Evolutionary conservation across 805 yeast species (phyloP).

Genomic region (Myxozyma sirexii): DNA sequence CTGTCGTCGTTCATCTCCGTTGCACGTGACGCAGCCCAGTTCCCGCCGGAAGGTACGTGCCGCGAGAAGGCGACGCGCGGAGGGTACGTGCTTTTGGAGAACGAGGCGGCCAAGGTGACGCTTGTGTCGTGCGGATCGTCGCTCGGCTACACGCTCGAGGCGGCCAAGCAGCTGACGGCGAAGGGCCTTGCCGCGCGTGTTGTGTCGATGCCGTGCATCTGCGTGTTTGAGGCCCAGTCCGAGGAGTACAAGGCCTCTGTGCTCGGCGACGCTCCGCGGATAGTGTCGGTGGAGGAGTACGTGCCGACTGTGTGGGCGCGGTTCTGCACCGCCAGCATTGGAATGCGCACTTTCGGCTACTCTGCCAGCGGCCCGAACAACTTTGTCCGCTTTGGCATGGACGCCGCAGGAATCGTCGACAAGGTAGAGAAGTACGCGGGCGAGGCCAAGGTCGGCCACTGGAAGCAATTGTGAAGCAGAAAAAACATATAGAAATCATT

Average conservation of each 20-base stretch:
- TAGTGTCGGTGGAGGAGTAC: slow-evolving; percentile 4
- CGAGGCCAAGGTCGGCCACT: neutral
- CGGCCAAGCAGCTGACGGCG: neutral
- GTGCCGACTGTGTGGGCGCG: slow-evolving; percentile 9
- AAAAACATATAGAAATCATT: too few species aligned
- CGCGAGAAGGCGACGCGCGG: neutral
- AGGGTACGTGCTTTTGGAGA: slow-evolving; percentile 5
- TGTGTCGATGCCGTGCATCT: slow-evolving; percentile 7
- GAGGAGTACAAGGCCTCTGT: neutral
- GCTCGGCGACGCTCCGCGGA: slow-evolving; percentile 1
- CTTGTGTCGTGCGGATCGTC: slow-evolving; percentile 10
- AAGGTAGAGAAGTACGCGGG: neutral
- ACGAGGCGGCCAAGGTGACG: slow-evolving; percentile 3
- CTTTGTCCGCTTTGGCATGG: slow-evolving; percentile 5
- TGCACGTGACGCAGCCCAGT: slow-evolving; percentile 2
- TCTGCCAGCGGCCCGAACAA: slow-evolving; percentile 10
- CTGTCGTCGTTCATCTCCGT: neutral
- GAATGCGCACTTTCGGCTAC: slow-evolving; percentile 9
- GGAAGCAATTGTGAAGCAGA: neutral
- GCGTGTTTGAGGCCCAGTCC: slow-evolving; percentile 7
- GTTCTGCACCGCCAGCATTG: slow-evolving; percentile 11
- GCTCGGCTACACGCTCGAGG: slow-evolving; percentile 2
- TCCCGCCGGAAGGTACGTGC: neutral
- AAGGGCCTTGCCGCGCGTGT: slow-evolving; percentile 1
- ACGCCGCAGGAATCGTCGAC: neutral